Evolutionary conservation across 2,329 filamentous ascomycete genomes (phyloP).

Genomic region (Ascosphaera apis): DNA sequence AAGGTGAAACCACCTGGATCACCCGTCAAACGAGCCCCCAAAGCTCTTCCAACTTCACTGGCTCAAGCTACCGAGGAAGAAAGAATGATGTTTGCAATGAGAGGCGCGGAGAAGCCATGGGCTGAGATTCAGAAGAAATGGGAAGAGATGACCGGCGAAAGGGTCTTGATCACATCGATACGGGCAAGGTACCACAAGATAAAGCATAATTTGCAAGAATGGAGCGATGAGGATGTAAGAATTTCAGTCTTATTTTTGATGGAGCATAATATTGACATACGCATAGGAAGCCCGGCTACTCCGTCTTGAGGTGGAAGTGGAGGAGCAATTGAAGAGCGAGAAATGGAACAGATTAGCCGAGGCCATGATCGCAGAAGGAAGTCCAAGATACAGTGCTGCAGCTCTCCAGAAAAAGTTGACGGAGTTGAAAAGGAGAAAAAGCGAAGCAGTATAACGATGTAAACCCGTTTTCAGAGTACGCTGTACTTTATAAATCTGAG

Average conservation of each 20-base stretch:
- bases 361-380: constrained; percentile 11
- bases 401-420: constrained; percentile 19
- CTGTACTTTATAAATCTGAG: neutral
- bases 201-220: constrained; percentile 18
- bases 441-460: neutral
- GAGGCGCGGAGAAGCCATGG: constrained; percentile 10
- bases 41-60: constrained; percentile 8
- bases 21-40: neutral
- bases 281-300: constrained; percentile 12
- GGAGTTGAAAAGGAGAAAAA: constrained; percentile 11
- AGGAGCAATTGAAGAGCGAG: constrained; percentile 16
- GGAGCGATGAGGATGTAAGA: constrained; percentile 15
- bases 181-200: constrained; percentile 18
- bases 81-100: constrained; percentile 11
- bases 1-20: neutral
- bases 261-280: neutral
- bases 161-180: constrained; percentile 14
- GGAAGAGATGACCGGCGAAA: constrained; percentile 11
- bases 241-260: constrained; percentile 1
- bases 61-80: constrained; percentile 8
- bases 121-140: constrained; percentile 10
- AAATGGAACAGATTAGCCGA: constrained; percentile 19
- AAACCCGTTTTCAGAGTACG: neutral
- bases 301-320: constrained; percentile 16
- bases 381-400: constrained; percentile 13